Evolutionary conservation across 257 asterid genomes (phyloP).

Genomic region (Haberlea rhodopensis): DNA sequence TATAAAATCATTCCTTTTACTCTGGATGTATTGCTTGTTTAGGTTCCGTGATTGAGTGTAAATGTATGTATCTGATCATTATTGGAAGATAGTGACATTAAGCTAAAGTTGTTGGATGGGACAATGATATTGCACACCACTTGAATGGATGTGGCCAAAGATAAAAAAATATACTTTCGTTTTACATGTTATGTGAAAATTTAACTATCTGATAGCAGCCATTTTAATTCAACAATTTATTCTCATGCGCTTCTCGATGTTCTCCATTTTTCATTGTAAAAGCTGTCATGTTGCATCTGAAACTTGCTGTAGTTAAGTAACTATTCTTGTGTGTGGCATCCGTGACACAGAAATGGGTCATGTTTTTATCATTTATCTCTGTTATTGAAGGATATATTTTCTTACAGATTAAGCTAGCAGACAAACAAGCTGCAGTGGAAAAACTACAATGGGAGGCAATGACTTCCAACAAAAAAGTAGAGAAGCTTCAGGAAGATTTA

Average conservation of each 20-base stretch:
- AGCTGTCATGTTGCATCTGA: neutral
- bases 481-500: slow-evolving; percentile 71
- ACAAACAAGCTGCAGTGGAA: slow-evolving; percentile 96
- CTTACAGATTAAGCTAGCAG: slow-evolving; percentile 81
- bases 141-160: neutral
- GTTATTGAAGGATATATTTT: neutral
- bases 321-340: no score
- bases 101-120: neutral
- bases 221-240: neutral
- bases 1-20: no score
- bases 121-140: neutral
- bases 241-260: neutral
- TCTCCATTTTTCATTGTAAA: neutral
- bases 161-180: neutral
- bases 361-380: neutral
- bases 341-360: no score
- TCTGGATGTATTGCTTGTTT: no score
- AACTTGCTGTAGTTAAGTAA: no score
- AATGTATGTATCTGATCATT: neutral
- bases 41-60: no score
- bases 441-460: slow-evolving; percentile 86
- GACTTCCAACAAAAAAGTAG: slow-evolving; percentile 68
- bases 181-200: neutral
- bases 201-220: neutral
- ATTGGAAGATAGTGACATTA: neutral